Evolutionary conservation across 169 alveolate species (phyloP).

Genomic region (Plasmodium berghei): DNA sequence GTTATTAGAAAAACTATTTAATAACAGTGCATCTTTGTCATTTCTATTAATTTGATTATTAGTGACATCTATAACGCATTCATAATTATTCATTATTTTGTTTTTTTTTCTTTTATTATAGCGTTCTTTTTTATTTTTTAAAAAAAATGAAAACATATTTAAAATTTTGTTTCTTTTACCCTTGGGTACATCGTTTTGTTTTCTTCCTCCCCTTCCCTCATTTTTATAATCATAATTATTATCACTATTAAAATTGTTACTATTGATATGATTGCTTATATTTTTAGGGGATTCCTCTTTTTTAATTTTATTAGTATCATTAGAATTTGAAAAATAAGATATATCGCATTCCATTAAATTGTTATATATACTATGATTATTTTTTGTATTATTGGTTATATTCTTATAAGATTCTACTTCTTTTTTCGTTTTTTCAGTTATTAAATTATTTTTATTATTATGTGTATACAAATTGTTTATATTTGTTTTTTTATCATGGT

Average conservation of each 20-base stretch:
- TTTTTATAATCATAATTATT: background rate
- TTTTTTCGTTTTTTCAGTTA: too few species aligned
- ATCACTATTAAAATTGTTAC: too few species aligned
- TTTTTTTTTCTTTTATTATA: constrained; percentile 19
- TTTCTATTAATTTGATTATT: constrained; percentile 1
- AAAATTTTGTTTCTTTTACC: constrained; percentile 17
- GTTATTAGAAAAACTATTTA: constrained; percentile 4
- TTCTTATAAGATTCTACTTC: too few species aligned
- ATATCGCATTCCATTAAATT: too few species aligned
- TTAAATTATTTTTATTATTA: constrained; percentile 12
- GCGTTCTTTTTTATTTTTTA: constrained; percentile 17
- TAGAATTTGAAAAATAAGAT: too few species aligned
- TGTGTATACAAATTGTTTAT: constrained; percentile 1
- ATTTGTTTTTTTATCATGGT: constrained; percentile 8
- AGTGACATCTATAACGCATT: background rate
- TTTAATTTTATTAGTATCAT: too few species aligned
- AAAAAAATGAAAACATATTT: constrained; percentile 38
- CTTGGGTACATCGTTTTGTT: background rate
- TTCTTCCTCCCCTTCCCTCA: constrained; percentile 18
- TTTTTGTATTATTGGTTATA: too few species aligned
- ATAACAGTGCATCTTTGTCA: background rate
- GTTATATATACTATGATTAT: too few species aligned
- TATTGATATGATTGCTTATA: too few species aligned
- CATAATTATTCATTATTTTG: background rate
- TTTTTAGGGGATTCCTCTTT: too few species aligned